These are phyloP conservation scores for Angophora floribunda DNA, from an alignment of 345 rosid species.

Conservation along the genomic window DNA sequence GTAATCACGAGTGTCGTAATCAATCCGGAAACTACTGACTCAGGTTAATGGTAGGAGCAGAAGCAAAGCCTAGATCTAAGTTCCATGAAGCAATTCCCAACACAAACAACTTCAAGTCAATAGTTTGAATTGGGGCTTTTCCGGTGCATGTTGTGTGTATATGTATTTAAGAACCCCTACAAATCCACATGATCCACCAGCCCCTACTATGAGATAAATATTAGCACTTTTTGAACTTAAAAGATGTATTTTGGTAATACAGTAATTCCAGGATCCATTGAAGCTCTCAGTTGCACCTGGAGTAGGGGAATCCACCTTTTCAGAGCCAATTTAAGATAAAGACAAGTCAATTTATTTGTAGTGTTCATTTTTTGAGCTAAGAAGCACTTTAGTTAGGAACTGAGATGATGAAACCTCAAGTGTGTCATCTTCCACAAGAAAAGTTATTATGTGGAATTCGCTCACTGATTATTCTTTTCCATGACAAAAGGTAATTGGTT, in stretches of 20 bases:
- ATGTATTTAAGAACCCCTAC: not conserved
- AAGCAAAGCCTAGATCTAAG: not conserved
- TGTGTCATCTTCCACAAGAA: not conserved
- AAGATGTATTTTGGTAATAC: not conserved
- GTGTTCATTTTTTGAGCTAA: not conserved
- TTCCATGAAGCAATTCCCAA: not conserved
- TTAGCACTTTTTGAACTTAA: not conserved
- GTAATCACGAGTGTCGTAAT: not conserved
- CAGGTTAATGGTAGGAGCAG: not conserved
- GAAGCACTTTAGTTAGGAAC: not conserved
- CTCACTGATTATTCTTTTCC: too few relatives aligned
- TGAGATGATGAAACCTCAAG: not conserved
- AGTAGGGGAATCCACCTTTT: not conserved
- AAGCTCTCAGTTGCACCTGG: not conserved
- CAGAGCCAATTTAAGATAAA: not conserved
- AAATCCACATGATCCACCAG: not conserved
- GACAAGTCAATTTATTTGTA: not conserved
- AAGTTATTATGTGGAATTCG: fast-evolving
- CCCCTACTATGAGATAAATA: not conserved
- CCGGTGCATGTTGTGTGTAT: not conserved
- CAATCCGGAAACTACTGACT: not conserved
- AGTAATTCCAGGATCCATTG: not conserved
- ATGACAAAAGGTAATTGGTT: too few relatives aligned
- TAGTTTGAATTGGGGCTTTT: not conserved
- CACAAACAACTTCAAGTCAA: not conserved